Evolutionary conservation across 2,329 filamentous ascomycete species (phyloP), one percentile per base, ranked within the genome.

Genomic region (Aspergillus sp.): DNA sequence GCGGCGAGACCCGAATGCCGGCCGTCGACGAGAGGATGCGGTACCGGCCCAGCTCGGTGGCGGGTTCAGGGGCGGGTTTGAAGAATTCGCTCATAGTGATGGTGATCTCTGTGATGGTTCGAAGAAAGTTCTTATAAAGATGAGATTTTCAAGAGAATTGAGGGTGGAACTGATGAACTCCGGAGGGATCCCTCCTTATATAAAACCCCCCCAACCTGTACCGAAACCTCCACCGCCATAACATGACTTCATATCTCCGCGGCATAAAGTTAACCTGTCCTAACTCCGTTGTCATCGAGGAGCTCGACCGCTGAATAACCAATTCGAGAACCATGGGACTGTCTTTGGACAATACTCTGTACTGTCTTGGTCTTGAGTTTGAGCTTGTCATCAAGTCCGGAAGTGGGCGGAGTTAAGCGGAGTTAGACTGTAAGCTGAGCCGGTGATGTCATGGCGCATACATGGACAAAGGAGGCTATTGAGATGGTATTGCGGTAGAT

Each of bases 21-120:
- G 85, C 83, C 0, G 74, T 78, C 7, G 83, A 81, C 1, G 83
- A 78, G 8, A 88, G 75, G 41, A 87, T 65, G 5, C 83, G 80
- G 56, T 86, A 84, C 45, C 80, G 76, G 49, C 73, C 81, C 52
- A 87, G 66, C 46, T 79, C 76, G 48, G 81, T 82, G 62, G 78
- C 73, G 28, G 80, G 75, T 3, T 73, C 65, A 3, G 76, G 70
- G 4, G 76, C 71, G 12, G 69, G 68, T 10, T 30, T 41, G 51
- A 66, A 67, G 39, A 66, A 3, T 8, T 55, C 38, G 19, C 19
- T 19, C 19, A 19, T 19, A 2, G 54, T 34, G 61, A 64, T 64
- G 51, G 12, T 59, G 42, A 40, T 32, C 8, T 9, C 2, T 6
- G 30, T 32, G 30, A 32, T 19, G 1, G 19, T 19, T 19, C 19